These are phyloP conservation scores for Apiospora marii DNA, from an alignment of 2,329 filamentous ascomycete genomes.

Conservation along the genomic window DNA sequence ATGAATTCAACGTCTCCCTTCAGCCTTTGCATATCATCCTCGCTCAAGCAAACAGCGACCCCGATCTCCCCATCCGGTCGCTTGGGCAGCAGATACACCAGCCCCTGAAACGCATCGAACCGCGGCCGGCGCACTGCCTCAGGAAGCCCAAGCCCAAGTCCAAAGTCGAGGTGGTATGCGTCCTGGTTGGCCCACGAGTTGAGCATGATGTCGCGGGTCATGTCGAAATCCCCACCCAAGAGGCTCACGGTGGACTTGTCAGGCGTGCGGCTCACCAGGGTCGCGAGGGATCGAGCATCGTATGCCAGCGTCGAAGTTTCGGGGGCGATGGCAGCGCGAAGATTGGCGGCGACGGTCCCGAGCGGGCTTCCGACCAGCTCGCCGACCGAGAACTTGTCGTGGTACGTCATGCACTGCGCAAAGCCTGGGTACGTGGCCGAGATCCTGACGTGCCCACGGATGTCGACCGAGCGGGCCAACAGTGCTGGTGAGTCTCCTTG, in stretches of 20 bases:
- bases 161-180: conserved; percentile 56
- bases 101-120: conserved; percentile 53
- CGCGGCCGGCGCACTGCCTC: conserved; percentile 55
- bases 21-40: conserved; percentile 56
- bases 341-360: background rate
- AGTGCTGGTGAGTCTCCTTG: conserved; percentile 34
- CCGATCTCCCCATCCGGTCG: conserved; percentile 51
- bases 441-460: conserved; percentile 51
- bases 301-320: conserved; percentile 41
- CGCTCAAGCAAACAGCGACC: conserved; percentile 53
- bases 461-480: conserved; percentile 58
- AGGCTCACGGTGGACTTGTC: conserved; percentile 43
- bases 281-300: conserved; percentile 51
- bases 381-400: conserved; percentile 29
- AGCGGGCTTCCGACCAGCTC: background rate
- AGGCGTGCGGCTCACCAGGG: conserved; percentile 42
- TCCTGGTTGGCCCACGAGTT: conserved; percentile 62
- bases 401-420: conserved; percentile 52
- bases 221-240: conserved; percentile 39
- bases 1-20: conserved; percentile 52
- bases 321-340: background rate
- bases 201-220: conserved; percentile 55
- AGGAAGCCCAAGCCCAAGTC: conserved; percentile 52
- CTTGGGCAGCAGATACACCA: conserved; percentile 59
- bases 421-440: conserved; percentile 55